A percentile compares a stretch with the other conserved stretches of the same genome.
These are phyloP conservation scores for Solanum chacoense DNA, from an alignment of 305 asterid species.

Conservation along the genomic window DNA sequence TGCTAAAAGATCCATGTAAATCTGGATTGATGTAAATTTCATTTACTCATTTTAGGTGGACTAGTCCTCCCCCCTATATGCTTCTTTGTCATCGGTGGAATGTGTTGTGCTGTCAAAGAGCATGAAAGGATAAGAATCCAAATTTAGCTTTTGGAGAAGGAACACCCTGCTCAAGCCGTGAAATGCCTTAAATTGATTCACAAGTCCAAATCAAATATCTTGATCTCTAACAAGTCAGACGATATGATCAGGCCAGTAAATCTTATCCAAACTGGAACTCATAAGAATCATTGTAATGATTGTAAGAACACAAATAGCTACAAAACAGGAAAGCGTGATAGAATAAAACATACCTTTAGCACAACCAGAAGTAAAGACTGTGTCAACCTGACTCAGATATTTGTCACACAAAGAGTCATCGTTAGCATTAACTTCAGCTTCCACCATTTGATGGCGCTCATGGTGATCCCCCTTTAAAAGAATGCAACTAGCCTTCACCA, in stretches of 20 bases:
- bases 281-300: not conserved
- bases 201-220: not conserved
- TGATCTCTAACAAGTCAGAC: not conserved
- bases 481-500: slow-evolving; percentile 64
- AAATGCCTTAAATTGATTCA: not conserved
- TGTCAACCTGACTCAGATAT: slow-evolving; percentile 48
- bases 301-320: not conserved
- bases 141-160: not conserved
- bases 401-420: slow-evolving; percentile 44
- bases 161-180: not conserved
- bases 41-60: not conserved
- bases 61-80: not conserved
- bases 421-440: slow-evolving; percentile 36
- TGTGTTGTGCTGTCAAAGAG: not conserved
- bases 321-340: not conserved
- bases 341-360: slow-evolving; percentile 36
- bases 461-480: slow-evolving; percentile 43
- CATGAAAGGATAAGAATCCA: not conserved
- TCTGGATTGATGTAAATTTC: not conserved
- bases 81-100: not conserved
- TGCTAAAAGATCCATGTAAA: not conserved
- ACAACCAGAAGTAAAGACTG: slow-evolving; percentile 52
- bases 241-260: not conserved
- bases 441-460: slow-evolving; percentile 39
- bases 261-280: not conserved